Conservation (phyloP, 257 asterid genomes). For the Anisodus acutangulus region DNA sequence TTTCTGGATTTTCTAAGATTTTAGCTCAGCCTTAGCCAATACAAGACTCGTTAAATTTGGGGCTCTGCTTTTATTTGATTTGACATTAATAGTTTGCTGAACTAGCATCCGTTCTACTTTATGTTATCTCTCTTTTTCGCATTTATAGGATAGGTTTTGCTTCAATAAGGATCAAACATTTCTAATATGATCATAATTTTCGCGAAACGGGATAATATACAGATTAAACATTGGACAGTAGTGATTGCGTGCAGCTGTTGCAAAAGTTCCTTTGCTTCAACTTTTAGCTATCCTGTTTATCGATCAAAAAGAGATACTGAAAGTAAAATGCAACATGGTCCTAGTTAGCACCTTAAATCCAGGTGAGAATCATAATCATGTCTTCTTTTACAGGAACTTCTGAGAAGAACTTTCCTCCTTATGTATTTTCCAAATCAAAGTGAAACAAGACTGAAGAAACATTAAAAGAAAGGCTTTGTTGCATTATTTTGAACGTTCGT, state of each 20-base stretch:
- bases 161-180: not conserved
- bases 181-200: not conserved
- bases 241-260: not conserved
- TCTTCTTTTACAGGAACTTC: not conserved
- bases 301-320: not conserved
- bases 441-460: not conserved
- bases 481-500: not conserved
- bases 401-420: not conserved
- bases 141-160: not conserved
- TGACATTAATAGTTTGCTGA: not conserved
- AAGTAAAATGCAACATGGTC: not conserved
- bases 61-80: not conserved
- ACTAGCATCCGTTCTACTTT: not conserved
- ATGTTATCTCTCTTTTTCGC: not conserved
- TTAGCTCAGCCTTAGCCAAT: not conserved
- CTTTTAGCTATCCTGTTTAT: not conserved
- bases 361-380: not conserved
- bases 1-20: not conserved
- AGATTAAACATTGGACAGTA: not conserved
- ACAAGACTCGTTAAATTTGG: not conserved
- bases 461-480: not conserved
- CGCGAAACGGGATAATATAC: not conserved
- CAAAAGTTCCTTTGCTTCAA: not conserved
- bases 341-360: not conserved
- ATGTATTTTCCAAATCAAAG: not conserved